Conservation (phyloP, 176 grass and related monocot species). For the Avena insularis region DNA sequence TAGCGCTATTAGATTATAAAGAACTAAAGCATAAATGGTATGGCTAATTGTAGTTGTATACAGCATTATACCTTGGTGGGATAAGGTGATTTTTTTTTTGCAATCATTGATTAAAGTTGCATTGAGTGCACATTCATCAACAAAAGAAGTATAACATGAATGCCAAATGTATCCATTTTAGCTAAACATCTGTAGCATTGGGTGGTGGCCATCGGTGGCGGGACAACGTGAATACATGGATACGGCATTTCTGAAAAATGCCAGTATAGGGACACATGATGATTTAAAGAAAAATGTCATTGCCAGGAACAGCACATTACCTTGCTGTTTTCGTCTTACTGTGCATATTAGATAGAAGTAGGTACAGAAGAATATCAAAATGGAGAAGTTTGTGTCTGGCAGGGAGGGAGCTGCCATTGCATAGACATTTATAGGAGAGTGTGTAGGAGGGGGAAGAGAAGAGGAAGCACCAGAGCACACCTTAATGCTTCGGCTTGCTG, state of each 20-base stretch:
- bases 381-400: no score
- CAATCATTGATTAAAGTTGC: not conserved
- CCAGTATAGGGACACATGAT: not conserved
- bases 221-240: not conserved
- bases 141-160: not conserved
- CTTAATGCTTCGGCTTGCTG: no score
- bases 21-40: slow-evolving; percentile 7
- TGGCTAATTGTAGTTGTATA: not conserved
- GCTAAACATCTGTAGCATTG: not conserved
- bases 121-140: not conserved
- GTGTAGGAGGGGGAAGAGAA: no score
- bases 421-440: no score
- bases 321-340: no score
- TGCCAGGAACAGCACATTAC: not conserved
- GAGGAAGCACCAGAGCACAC: no score
- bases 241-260: not conserved
- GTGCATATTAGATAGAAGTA: no score
- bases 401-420: no score
- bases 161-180: not conserved
- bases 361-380: no score
- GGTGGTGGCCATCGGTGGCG: not conserved
- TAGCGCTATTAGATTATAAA: not conserved
- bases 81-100: not conserved
- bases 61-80: slow-evolving; percentile 3
- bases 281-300: not conserved